Conservation (phyloP, 495 filamentous ascomycete species). For the Parmelia sp. region DNA sequence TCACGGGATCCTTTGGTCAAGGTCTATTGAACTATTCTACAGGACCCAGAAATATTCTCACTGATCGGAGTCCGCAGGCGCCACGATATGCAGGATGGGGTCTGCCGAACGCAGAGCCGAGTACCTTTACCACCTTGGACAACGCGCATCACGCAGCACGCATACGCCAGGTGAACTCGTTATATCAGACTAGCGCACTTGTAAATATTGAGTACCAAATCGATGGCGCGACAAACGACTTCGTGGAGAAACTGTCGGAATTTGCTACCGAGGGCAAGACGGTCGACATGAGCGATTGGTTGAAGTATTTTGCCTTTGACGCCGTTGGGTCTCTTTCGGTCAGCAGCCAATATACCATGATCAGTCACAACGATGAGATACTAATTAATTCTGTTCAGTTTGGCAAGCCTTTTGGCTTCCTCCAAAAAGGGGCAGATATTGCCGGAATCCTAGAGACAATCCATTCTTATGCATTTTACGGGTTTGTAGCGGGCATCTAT, state of each 20-base stretch:
- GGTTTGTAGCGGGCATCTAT: slow-evolving; percentile 45
- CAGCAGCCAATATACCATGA: slow-evolving; percentile 31
- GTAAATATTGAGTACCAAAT: slow-evolving; percentile 11
- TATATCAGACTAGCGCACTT: slow-evolving; percentile 6
- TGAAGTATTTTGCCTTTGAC: slow-evolving; percentile 76
- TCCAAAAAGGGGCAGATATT: slow-evolving; percentile 12
- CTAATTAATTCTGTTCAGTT: slow-evolving; percentile 22
- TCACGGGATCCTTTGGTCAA: slow-evolving; percentile 37
- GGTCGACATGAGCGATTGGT: slow-evolving; percentile 53
- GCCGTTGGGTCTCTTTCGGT: slow-evolving; percentile 61
- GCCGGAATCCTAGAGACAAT: slow-evolving; percentile 1
- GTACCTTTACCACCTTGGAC: slow-evolving; percentile 28
- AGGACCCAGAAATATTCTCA: slow-evolving; percentile 16
- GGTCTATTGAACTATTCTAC: slow-evolving; percentile 29
- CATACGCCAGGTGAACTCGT: slow-evolving; percentile 3
- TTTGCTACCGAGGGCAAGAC: slow-evolving; percentile 27
- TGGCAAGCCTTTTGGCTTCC: slow-evolving; percentile 21
- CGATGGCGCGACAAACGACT: not conserved
- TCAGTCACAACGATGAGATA: slow-evolving; percentile 3
- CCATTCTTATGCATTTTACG: slow-evolving; percentile 14
- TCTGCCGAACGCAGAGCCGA: slow-evolving; percentile 32
- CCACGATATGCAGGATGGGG: slow-evolving; percentile 4
- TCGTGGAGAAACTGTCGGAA: slow-evolving; percentile 2
- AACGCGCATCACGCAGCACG: slow-evolving; percentile 4
- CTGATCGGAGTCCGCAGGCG: slow-evolving; percentile 1